A percentile compares a stretch with the other conserved stretches of the same genome.
Conservation (phyloP, 2,329 filamentous ascomycete species). For the Ambrosiella beaveri region DNA sequence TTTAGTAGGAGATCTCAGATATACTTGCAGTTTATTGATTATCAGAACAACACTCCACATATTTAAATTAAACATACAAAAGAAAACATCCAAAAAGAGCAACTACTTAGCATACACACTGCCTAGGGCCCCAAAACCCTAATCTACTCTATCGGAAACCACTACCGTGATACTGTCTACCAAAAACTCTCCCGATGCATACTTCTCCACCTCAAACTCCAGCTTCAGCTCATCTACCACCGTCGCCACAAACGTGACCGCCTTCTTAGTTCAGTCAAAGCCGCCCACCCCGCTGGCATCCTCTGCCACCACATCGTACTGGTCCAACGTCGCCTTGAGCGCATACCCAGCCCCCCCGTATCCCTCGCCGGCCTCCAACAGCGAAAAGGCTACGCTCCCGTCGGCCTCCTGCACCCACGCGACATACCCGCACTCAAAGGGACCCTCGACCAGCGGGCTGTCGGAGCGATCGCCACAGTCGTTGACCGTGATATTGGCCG, state of each 20-base stretch:
- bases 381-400: not conserved
- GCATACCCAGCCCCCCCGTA: not conserved
- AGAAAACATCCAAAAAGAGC: not conserved
- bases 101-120: not conserved
- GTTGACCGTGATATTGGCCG: constrained; percentile 20
- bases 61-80: not conserved
- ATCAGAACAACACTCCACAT: not conserved
- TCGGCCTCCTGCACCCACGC: not conserved
- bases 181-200: constrained; percentile 1
- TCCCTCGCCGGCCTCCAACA: not conserved
- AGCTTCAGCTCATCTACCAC: not conserved
- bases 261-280: constrained; percentile 1
- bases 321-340: not conserved
- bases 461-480: constrained; percentile 4
- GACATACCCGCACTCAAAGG: constrained; percentile 1
- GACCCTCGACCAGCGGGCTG: not conserved
- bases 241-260: not conserved
- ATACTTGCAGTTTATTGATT: too few relatives aligned
- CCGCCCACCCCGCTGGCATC: not conserved
- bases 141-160: not conserved
- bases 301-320: not conserved
- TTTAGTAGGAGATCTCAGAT: too few relatives aligned
- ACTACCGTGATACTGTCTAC: not conserved
- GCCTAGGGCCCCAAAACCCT: not conserved
- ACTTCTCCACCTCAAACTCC: not conserved